These are phyloP conservation scores for Hypoxylon sp. DNA, from an alignment of 2,329 filamentous ascomycete species.

Conservation along the genomic window DNA sequence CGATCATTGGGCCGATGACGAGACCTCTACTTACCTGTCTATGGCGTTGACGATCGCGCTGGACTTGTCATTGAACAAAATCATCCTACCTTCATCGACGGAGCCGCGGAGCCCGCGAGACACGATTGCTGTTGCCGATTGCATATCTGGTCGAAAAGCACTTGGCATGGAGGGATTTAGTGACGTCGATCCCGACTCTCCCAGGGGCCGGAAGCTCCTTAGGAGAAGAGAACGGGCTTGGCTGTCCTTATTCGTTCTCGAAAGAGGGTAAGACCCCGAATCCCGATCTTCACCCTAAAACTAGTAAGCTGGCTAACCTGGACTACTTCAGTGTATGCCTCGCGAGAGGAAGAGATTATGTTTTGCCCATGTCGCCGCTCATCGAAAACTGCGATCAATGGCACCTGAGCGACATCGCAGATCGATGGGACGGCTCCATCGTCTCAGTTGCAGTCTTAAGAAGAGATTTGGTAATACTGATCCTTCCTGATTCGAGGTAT, in stretches of 20 bases:
- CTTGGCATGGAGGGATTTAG: conserved; percentile 73
- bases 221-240: conserved; percentile 73
- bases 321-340: conserved; percentile 63
- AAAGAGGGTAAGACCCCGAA: conserved; percentile 65
- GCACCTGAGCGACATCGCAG: conserved; percentile 69
- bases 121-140: conserved; percentile 69
- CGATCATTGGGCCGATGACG: conserved; percentile 73
- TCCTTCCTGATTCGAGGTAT: not conserved
- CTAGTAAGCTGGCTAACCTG: conserved; percentile 33
- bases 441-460: conserved; percentile 75
- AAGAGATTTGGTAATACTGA: conserved; percentile 64
- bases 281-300: not conserved
- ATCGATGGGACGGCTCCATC: conserved; percentile 73
- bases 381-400: conserved; percentile 74
- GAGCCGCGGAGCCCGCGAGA: conserved; percentile 55
- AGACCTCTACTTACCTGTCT: conserved; percentile 75
- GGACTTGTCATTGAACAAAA: conserved; percentile 74
- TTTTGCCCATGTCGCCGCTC: conserved; percentile 70
- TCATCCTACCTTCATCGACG: conserved; percentile 64
- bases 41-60: conserved; percentile 74
- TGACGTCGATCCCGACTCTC: conserved; percentile 66
- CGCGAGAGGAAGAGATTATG: conserved; percentile 73
- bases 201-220: conserved; percentile 67
- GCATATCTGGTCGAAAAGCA: conserved; percentile 71
- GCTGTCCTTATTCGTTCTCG: conserved; percentile 76